phyloP scores from a whole-genome alignment of 371 early-diverging fungal species.

The Mucor velutinosus region DNA sequence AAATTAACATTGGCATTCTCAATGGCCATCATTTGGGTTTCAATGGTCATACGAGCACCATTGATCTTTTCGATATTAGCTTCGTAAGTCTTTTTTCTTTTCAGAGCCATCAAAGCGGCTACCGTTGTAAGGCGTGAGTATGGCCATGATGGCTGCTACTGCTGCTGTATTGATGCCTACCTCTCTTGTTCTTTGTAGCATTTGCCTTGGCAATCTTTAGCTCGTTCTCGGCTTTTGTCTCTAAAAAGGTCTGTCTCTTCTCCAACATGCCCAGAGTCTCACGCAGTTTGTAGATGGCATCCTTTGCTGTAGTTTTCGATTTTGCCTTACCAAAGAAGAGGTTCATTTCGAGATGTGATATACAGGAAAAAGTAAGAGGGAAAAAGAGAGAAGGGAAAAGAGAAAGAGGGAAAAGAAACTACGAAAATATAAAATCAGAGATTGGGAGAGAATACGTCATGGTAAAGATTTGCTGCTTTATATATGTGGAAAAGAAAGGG shows the following conservation, averaged over 20 bases:
- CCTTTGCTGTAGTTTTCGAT: constrained; percentile 87
- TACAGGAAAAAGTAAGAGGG: background rate
- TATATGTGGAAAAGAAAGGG: background rate
- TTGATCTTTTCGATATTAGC: constrained; percentile 86
- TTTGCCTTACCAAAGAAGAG: constrained; percentile 84
- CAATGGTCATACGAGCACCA: constrained; percentile 90
- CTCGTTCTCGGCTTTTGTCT: constrained; percentile 89
- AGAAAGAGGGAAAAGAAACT: constrained; percentile 3
- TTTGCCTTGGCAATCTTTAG: constrained; percentile 86
- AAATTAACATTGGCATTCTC: constrained; percentile 96
- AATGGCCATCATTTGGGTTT: constrained; percentile 94
- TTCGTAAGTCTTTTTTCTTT: constrained; percentile 90
- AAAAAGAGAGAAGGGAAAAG: background rate
- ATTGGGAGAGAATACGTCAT: constrained; percentile 1
- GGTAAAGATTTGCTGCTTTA: background rate
- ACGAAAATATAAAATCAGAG: background rate
- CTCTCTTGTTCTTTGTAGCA: constrained; percentile 92
- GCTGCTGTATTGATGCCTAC: constrained; percentile 39
- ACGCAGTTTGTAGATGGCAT: constrained; percentile 91
- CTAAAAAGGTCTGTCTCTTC: constrained; percentile 88
- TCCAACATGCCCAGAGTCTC: constrained; percentile 92
- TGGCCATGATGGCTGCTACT: background rate
- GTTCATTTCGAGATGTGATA: constrained; percentile 56
- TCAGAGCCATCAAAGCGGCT: constrained; percentile 94
- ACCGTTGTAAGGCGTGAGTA: background rate